A percentile compares a stretch with the other conserved stretches of the same genome.
phyloP scores from a whole-genome alignment of 2,329 filamentous ascomycete genomes.

The Aschersonia sp. region DNA sequence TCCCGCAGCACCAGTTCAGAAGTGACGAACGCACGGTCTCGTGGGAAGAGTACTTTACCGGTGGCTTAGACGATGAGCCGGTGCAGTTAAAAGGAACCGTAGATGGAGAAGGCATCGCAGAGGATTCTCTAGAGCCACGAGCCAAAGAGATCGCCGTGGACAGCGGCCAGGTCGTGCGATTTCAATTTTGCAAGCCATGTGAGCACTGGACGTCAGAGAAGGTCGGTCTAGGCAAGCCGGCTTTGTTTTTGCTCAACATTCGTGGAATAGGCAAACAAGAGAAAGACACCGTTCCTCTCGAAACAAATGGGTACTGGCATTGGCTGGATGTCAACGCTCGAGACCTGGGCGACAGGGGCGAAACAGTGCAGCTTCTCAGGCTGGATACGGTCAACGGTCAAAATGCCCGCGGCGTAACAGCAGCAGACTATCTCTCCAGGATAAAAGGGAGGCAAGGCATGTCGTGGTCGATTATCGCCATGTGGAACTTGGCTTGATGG shows the following conservation, averaged over 20 bases:
- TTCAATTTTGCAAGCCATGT: conserved; percentile 69
- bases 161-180: conserved; percentile 46
- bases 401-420: conserved; percentile 33
- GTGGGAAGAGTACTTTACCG: conserved; percentile 75
- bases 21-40: conserved; percentile 50
- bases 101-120: conserved; percentile 35
- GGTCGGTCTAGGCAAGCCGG: conserved; percentile 50
- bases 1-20: conserved; percentile 58
- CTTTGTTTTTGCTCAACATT: conserved; percentile 55
- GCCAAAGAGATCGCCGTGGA: conserved; percentile 41
- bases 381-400: conserved; percentile 35
- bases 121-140: conserved; percentile 43
- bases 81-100: conserved; percentile 30
- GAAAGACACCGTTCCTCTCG: conserved; percentile 55
- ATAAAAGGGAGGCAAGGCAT: conserved; percentile 26
- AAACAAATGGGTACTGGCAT: conserved; percentile 68
- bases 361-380: conserved; percentile 50
- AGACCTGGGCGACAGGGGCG: conserved; percentile 54
- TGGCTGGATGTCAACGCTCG: conserved; percentile 60
- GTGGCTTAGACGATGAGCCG: conserved; percentile 35
- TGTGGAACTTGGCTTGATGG: conserved; percentile 33
- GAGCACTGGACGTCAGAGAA: conserved; percentile 68
- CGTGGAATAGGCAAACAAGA: conserved; percentile 52
- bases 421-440: conserved; percentile 28
- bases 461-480: conserved; percentile 27